Percentiles rank a stretch among this genome's conserved stretches.
These are phyloP conservation scores for Xylaria polymorpha DNA, from an alignment of 2,329 filamentous ascomycete species.

Conservation along the genomic window DNA sequence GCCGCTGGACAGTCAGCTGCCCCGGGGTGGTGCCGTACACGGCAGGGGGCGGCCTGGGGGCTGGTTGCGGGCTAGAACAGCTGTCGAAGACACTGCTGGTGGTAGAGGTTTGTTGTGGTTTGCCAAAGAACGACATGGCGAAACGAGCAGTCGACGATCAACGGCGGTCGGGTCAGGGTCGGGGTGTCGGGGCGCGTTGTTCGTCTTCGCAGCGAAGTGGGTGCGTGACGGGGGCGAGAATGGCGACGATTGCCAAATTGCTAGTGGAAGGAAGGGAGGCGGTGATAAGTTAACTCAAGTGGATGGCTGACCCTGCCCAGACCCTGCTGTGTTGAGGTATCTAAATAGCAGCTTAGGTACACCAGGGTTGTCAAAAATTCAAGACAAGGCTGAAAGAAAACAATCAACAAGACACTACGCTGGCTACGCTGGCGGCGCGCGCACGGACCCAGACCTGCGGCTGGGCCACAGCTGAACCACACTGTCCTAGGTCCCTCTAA, in stretches of 20 bases:
- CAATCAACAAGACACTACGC: constrained; percentile 45
- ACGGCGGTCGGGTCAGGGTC: constrained; percentile 4
- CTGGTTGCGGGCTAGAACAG: constrained; percentile 11
- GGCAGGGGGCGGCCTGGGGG: constrained; percentile 9
- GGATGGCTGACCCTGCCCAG: not conserved
- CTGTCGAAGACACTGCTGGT: constrained; percentile 29
- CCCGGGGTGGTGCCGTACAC: not conserved
- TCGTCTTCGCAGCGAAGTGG: constrained; percentile 1
- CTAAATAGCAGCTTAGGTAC: constrained; percentile 2
- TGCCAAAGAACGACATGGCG: constrained; percentile 45
- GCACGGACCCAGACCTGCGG: constrained; percentile 38
- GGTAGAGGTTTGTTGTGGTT: constrained; percentile 26
- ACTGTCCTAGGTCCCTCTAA: too few relatives aligned
- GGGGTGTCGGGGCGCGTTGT: constrained; percentile 18
- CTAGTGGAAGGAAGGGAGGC: not conserved
- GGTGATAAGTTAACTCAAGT: not conserved
- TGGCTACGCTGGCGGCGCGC: constrained; percentile 17
- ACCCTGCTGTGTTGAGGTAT: constrained; percentile 2
- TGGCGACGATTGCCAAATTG: not conserved
- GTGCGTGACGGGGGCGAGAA: not conserved
- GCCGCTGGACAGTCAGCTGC: constrained; percentile 7
- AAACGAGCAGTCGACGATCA: not conserved
- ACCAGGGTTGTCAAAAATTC: constrained; percentile 37
- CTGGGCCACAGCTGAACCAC: not conserved
- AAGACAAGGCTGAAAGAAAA: constrained; percentile 49